These are phyloP conservation scores for Torulaspora indica DNA, from an alignment of 805 yeast genomes.

Conservation along the genomic window DNA sequence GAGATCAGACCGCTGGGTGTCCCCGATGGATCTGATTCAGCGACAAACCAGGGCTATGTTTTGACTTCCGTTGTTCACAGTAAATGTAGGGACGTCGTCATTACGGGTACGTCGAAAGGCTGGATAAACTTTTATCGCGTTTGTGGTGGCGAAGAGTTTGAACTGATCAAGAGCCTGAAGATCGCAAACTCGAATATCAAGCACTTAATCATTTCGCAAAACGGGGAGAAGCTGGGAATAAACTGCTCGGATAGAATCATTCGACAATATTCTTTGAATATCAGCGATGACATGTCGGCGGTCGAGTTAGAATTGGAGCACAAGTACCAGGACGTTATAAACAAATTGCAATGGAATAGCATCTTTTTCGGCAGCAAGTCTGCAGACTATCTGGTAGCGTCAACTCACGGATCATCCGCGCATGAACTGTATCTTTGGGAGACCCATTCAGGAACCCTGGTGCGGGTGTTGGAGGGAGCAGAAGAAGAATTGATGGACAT, in stretches of 20 bases:
- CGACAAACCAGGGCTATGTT: constrained; percentile 24
- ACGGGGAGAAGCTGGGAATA: constrained; percentile 59
- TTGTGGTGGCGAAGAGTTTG: constrained; percentile 10
- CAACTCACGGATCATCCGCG: constrained; percentile 74
- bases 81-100: constrained; percentile 41
- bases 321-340: constrained; percentile 85
- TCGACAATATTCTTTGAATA: constrained; percentile 43
- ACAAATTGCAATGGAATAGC: constrained; percentile 82
- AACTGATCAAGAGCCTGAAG: constrained; percentile 46
- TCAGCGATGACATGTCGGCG: constrained; percentile 11
- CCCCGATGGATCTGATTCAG: background rate
- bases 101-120: constrained; percentile 81
- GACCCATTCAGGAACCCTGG: constrained; percentile 78
- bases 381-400: constrained; percentile 81
- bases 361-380: constrained; percentile 66
- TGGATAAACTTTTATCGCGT: constrained; percentile 50
- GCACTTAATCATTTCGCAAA: constrained; percentile 53
- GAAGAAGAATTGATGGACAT: constrained; percentile 78
- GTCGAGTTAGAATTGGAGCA: constrained; percentile 65
- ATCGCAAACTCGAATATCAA: constrained; percentile 70
- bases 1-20: background rate
- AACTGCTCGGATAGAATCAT: constrained; percentile 76
- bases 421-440: constrained; percentile 94
- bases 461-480: constrained; percentile 85
- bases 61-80: constrained; percentile 34